Conservation (phyloP, 345 rosid species). For the Geranium brycei region DNA sequence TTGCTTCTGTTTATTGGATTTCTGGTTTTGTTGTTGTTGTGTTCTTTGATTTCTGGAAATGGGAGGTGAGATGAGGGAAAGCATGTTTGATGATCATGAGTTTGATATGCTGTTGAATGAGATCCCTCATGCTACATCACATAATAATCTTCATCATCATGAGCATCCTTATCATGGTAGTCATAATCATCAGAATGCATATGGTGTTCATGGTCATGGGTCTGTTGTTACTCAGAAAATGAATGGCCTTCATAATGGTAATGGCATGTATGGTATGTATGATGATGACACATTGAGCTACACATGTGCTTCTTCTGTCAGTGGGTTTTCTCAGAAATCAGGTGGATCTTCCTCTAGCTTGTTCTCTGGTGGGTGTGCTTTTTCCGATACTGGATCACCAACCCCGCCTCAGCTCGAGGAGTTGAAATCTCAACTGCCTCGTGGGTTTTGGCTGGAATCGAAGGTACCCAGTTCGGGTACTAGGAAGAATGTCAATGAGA, state of each 20-base stretch:
- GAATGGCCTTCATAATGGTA: conserved; percentile 4
- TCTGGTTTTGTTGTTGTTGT: background rate
- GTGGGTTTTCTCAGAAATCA: conserved; percentile 24
- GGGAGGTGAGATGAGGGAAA: conserved; percentile 1
- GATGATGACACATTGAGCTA: conserved; percentile 9
- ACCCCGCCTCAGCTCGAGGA: conserved; percentile 10
- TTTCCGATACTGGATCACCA: conserved; percentile 14
- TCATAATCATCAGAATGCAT: too few species aligned
- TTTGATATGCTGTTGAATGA: conserved; percentile 20
- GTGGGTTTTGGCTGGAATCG: conserved; percentile 6
- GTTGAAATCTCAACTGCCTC: conserved; percentile 16
- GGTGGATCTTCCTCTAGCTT: conserved; percentile 24
- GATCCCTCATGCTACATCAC: conserved; percentile 21
- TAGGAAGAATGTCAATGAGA: conserved; percentile 4
- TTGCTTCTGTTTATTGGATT: background rate
- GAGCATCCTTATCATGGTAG: background rate
- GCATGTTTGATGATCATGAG: conserved; percentile 10
- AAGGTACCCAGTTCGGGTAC: conserved; percentile 7
- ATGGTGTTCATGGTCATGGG: conserved; percentile 4
- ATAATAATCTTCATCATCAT: conserved; percentile 8
- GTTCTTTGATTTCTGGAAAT: background rate
- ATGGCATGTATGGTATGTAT: conserved; percentile 9
- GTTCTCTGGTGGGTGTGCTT: conserved; percentile 26
- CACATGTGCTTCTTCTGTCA: conserved; percentile 18
- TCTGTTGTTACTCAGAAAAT: background rate